Base-by-base conservation (phyloP, 257 asterid genomes). In the Echites panduratus region DNA sequence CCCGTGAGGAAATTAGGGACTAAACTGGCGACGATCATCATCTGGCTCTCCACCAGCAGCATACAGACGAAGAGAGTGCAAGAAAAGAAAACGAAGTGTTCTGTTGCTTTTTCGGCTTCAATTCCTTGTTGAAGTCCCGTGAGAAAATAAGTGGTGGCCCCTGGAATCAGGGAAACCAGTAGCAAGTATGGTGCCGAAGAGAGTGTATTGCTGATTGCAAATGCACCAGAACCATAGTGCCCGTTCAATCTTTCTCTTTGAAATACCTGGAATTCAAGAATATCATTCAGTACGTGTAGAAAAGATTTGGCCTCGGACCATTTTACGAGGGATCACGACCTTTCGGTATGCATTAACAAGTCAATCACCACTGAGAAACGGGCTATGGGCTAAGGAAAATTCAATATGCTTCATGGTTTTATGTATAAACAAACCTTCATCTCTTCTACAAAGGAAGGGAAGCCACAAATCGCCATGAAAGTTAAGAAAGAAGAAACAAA, bases 391-490 rank as follows among this genome's bases (percentile, higher is more conserved):
- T 47, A 9, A 47, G 41, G 45, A 9, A 10, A 45, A 45, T 45
- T 45, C 11, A 29, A 24, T 59, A 26, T 12, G 38, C 6, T 24
- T 44, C 3, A 32, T 32, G 38, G 38, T 1, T 53, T 56, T 29
- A 40, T 32, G 8, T 9, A 11, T n/a, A 0, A 1, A 22, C 19
- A 20, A 50, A 85, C 87, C 83, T 87, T 87, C 89, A 87, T 87
- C 43, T 87, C 89, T 73, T 87, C 89, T 29, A 81, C 85, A 40
- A 87, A 81, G n/a, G 91, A 87, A 57, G 86, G 87, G 78, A 87
- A 85, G 50, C 91, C 89, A 40, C 89, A 86, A 13, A 79, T 54
- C 5, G 89, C 81, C 91, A 87, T 87, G 68, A 87, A 81, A 9
- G 89, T 87, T 70, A 87, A 73, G 81, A 87, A 87, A 19, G 87